Conservation (phyloP, 257 asterid species). For the Plantago major region DNA sequence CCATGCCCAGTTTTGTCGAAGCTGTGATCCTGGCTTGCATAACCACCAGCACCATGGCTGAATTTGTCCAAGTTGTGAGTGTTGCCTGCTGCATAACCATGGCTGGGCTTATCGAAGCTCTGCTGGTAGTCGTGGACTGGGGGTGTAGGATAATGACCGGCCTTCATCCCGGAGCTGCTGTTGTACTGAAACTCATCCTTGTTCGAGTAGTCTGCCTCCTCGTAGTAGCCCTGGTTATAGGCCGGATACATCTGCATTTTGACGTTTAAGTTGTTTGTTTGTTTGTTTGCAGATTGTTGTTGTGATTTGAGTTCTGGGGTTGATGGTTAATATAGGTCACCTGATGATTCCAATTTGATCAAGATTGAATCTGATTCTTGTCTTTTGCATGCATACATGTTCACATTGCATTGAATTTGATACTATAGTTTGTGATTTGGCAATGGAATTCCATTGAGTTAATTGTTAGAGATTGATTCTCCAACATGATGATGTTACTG, state of each 20-base stretch:
- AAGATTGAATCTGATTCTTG: conserved; percentile 11
- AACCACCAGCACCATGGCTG: neutral
- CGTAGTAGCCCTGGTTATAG: neutral
- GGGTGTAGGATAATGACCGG: neutral
- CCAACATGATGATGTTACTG: conserved; percentile 1
- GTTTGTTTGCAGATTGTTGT: neutral
- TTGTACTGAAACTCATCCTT: conserved; percentile 5
- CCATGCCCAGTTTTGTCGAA: neutral
- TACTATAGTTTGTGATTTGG: conserved; percentile 7
- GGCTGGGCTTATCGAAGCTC: neutral
- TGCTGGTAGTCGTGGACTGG: conserved; percentile 5
- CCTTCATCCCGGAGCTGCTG: conserved; percentile 1
- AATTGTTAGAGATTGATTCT: neutral
- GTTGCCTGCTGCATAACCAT: conserved; percentile 2
- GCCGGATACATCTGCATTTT: conserved; percentile 7
- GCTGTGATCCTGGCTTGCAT: neutral
- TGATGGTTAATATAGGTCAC: conserved; percentile 2
- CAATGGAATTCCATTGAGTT: neutral
- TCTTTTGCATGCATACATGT: neutral
- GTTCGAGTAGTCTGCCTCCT: conserved; percentile 3
- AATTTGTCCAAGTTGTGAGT: conserved; percentile 4
- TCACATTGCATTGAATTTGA: conserved; percentile 4
- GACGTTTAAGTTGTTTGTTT: neutral
- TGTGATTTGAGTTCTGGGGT: neutral
- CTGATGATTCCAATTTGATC: conserved; percentile 13